These are phyloP conservation scores for Lasiodiplodia sp. DNA, from an alignment of 2,329 filamentous ascomycete species.

Conservation along the genomic window DNA sequence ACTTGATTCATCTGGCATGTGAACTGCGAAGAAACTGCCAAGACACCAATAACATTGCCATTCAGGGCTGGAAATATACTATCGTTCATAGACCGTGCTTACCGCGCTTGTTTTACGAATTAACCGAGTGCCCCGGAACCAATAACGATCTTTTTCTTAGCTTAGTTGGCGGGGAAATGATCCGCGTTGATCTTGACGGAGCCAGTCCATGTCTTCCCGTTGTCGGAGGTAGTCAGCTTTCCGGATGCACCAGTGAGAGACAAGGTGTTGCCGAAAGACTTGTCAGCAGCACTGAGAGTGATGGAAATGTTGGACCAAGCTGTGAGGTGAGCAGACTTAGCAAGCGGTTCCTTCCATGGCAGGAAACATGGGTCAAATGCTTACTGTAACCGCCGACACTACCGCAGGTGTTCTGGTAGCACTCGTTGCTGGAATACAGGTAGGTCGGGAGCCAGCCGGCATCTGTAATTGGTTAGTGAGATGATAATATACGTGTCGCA, in stretches of 20 bases:
- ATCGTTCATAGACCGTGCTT: not conserved
- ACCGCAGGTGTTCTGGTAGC: slow-evolving; percentile 28
- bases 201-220: slow-evolving; percentile 32
- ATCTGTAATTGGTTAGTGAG: not conserved
- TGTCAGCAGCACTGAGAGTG: slow-evolving; percentile 23
- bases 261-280: slow-evolving; percentile 24
- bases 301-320: slow-evolving; percentile 29
- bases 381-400: slow-evolving; percentile 22
- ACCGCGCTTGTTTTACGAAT: not conserved
- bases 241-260: not conserved
- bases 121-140: no score
- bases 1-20: no score
- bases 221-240: slow-evolving; percentile 21
- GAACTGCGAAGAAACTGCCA: no score
- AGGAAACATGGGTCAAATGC: not conserved
- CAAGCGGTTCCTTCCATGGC: no score
- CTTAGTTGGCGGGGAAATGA: not conserved
- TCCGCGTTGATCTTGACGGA: slow-evolving; percentile 28
- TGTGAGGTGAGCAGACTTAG: not conserved
- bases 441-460: slow-evolving; percentile 6
- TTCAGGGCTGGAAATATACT: no score
- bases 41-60: no score
- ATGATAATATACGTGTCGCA: not conserved
- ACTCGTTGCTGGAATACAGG: slow-evolving; percentile 35
- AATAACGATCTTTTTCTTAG: not conserved